Evolutionary conservation across 1,284 basidiomycete species (phyloP).

Genomic region (Kalmanozyma brasiliensis): DNA sequence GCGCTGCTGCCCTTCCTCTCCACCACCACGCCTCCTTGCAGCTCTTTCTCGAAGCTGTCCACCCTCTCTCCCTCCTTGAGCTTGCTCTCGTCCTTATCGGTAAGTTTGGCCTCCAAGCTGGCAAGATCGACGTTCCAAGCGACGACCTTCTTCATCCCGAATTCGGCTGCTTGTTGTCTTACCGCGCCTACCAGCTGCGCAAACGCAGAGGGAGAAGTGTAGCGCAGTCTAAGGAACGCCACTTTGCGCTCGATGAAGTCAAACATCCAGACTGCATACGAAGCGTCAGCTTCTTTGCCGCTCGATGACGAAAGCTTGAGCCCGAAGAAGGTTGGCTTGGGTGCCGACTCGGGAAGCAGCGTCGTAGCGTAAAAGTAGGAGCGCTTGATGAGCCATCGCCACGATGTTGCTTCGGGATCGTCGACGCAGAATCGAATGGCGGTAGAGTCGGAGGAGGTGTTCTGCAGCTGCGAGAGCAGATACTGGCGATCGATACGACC

Average conservation of each 20-base stretch:
- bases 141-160: conserved; percentile 27
- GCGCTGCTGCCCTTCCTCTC: conserved; percentile 25
- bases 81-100: conserved; percentile 8
- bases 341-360: conserved; percentile 15
- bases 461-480: conserved; percentile 22
- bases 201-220: conserved; percentile 6
- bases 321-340: conserved; percentile 25
- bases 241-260: conserved; percentile 36
- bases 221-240: conserved; percentile 26
- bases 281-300: background rate
- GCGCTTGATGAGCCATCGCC: conserved; percentile 44
- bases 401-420: conserved; percentile 42
- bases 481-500: conserved; percentile 23
- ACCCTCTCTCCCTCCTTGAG: conserved; percentile 12
- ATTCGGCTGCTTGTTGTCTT: conserved; percentile 15
- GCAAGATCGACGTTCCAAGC: conserved; percentile 46
- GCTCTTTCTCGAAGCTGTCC: conserved; percentile 1
- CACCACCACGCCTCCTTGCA: conserved; percentile 23
- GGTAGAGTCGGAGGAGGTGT: background rate
- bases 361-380: conserved; percentile 37
- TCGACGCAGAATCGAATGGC: conserved; percentile 34
- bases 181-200: conserved; percentile 13
- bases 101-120: conserved; percentile 18
- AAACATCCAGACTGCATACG: conserved; percentile 44
- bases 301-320: conserved; percentile 7